Conservation (phyloP, 352 stramenopile species). For the Pythium rhizo-oryzae region DNA sequence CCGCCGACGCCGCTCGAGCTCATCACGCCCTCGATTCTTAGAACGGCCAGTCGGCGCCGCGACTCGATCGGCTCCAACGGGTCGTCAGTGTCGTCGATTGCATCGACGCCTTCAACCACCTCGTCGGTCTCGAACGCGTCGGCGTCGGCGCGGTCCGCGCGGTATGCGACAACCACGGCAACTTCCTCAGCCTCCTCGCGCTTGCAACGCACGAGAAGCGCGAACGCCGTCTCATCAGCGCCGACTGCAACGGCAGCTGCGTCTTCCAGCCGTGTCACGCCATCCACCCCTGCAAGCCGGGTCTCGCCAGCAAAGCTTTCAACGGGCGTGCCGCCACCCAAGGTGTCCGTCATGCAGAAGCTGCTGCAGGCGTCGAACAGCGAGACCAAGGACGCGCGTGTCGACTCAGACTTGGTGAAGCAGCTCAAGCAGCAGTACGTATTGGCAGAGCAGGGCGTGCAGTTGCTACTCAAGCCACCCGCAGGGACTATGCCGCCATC, state of each 20-base stretch:
- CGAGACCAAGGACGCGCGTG: constrained; percentile 20
- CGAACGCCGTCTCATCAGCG: not conserved
- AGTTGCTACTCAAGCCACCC: constrained; percentile 59
- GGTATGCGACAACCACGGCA: not conserved
- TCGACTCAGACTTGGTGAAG: constrained; percentile 35
- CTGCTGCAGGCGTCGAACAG: constrained; percentile 23
- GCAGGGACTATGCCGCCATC: constrained; percentile 34
- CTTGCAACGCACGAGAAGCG: constrained; percentile 1
- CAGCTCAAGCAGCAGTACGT: constrained; percentile 74
- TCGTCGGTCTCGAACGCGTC: constrained; percentile 21
- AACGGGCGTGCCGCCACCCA: constrained; percentile 19
- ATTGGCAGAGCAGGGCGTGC: constrained; percentile 58
- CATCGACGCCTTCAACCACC: constrained; percentile 27
- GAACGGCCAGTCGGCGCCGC: constrained; percentile 11
- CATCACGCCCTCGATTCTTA: constrained; percentile 20
- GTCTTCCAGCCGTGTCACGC: constrained; percentile 4
- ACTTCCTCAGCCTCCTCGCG: constrained; percentile 5
- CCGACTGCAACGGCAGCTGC: not conserved
- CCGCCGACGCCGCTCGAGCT: constrained; percentile 17
- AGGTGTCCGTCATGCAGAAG: constrained; percentile 28
- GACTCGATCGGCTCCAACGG: constrained; percentile 30
- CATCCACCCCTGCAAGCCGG: not conserved
- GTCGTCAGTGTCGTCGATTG: constrained; percentile 31
- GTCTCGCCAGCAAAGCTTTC: constrained; percentile 16
- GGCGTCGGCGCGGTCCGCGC: constrained; percentile 10